A percentile compares a stretch with the other conserved stretches of the same genome.
Conservation (phyloP, 768 basidiomycete genomes). For the Panellus pusillus region DNA sequence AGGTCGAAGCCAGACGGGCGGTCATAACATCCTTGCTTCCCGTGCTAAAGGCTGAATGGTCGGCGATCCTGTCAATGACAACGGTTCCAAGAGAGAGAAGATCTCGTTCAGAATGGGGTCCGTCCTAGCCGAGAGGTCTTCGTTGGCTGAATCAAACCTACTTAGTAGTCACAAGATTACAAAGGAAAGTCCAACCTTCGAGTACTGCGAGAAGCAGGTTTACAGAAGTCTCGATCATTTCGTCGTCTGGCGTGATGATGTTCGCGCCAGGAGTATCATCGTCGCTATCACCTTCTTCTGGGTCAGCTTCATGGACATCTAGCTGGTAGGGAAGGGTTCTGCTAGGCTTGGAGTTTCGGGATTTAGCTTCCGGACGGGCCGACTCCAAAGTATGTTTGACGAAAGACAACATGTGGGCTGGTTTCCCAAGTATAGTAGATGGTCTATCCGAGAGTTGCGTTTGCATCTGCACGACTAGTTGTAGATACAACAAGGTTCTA, state of each 20-base stretch:
- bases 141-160: conserved; percentile 42
- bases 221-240: conserved; percentile 75
- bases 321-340: conserved; percentile 27
- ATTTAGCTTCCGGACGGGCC: conserved; percentile 11
- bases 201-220: conserved; percentile 81
- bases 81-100: conserved; percentile 58
- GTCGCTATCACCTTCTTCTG: conserved; percentile 58
- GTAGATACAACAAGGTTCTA: conserved; percentile 73
- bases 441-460: conserved; percentile 58
- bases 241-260: conserved; percentile 47
- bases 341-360: conserved; percentile 13
- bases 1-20: conserved; percentile 69
- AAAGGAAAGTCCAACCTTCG: conserved; percentile 57
- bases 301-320: conserved; percentile 38
- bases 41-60: conserved; percentile 59
- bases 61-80: conserved; percentile 48
- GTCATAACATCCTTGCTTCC: conserved; percentile 86
- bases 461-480: conserved; percentile 83
- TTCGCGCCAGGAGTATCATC: conserved; percentile 45
- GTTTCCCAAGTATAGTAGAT: conserved; percentile 59
- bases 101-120: conserved; percentile 72
- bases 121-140: conserved; percentile 57
- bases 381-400: conserved; percentile 75
- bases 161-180: not conserved
- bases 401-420: conserved; percentile 77